Conservation (phyloP, 352 stramenopile genomes). For the Globisporangium perplexum region DNA sequence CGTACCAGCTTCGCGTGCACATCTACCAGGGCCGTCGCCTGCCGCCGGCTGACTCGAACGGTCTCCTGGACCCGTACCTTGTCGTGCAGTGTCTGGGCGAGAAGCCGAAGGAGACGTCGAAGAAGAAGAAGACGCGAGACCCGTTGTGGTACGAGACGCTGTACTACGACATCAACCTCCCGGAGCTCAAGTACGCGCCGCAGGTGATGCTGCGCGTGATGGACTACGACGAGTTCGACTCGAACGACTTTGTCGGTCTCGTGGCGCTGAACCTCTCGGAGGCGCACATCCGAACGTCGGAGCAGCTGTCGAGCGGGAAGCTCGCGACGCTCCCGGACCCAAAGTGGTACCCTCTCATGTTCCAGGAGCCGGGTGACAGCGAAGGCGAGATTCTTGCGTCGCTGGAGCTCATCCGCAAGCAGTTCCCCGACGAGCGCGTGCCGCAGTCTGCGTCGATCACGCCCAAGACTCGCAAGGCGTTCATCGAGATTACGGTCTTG, state of each 20-base stretch:
- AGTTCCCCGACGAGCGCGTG: conserved; percentile 60
- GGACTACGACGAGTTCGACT: conserved; percentile 75
- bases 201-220: conserved; percentile 79
- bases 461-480: conserved; percentile 64
- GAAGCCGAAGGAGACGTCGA: conserved; percentile 64
- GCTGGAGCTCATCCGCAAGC: conserved; percentile 67
- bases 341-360: conserved; percentile 72
- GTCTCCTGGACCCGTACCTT: conserved; percentile 79
- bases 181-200: conserved; percentile 66
- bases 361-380: conserved; percentile 70
- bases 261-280: conserved; percentile 62
- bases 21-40: conserved; percentile 48
- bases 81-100: conserved; percentile 76
- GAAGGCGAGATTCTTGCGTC: conserved; percentile 79
- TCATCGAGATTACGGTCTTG: conserved; percentile 80
- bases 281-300: conserved; percentile 58
- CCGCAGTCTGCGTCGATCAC: conserved; percentile 46
- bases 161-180: conserved; percentile 83
- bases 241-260: conserved; percentile 64
- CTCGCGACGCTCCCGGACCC: conserved; percentile 45
- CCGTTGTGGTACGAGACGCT: conserved; percentile 87
- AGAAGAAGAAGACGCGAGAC: conserved; percentile 77
- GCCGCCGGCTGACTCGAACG: conserved; percentile 79
- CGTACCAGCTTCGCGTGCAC: conserved; percentile 74
- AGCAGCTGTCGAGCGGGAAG: conserved; percentile 44